Conservation (phyloP, 345 rosid species). For the Heritiera littoralis region DNA sequence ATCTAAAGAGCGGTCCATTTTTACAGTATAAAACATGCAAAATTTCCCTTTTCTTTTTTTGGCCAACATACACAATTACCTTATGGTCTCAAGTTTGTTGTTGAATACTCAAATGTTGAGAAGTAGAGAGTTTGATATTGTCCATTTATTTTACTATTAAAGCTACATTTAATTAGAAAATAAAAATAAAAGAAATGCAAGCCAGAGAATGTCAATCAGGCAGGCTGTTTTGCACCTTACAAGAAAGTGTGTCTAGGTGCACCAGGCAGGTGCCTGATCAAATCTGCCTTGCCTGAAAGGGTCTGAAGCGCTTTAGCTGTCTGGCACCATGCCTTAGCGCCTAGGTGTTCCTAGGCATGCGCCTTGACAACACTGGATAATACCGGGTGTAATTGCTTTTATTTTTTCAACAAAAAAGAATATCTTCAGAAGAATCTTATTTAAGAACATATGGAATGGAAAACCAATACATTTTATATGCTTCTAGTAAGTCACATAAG, state of each 20-base stretch:
- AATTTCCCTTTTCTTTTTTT: too few species aligned
- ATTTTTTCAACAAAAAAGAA: background rate
- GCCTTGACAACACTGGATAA: background rate
- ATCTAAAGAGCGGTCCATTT: too few species aligned
- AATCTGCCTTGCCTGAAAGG: constrained; percentile 49
- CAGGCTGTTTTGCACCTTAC: background rate
- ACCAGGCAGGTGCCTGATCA: constrained; percentile 8
- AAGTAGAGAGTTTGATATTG: too few species aligned
- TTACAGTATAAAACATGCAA: too few species aligned
- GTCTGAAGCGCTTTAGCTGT: constrained; percentile 42
- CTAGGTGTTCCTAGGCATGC: background rate
- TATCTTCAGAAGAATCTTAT: constrained; percentile 1
- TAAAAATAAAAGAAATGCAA: background rate
- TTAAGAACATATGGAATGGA: background rate
- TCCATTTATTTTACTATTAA: background rate
- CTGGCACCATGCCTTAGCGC: background rate
- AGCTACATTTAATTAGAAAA: background rate
- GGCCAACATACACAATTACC: too few species aligned
- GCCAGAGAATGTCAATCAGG: background rate
- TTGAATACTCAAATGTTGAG: too few species aligned
- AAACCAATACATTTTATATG: background rate
- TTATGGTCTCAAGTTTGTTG: too few species aligned
- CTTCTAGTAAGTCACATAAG: background rate
- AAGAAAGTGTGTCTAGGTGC: too few species aligned
- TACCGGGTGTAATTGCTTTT: background rate